These are phyloP conservation scores for Ophiosphaerella korrae DNA, from an alignment of 2,329 filamentous ascomycete species.

Conservation along the genomic window DNA sequence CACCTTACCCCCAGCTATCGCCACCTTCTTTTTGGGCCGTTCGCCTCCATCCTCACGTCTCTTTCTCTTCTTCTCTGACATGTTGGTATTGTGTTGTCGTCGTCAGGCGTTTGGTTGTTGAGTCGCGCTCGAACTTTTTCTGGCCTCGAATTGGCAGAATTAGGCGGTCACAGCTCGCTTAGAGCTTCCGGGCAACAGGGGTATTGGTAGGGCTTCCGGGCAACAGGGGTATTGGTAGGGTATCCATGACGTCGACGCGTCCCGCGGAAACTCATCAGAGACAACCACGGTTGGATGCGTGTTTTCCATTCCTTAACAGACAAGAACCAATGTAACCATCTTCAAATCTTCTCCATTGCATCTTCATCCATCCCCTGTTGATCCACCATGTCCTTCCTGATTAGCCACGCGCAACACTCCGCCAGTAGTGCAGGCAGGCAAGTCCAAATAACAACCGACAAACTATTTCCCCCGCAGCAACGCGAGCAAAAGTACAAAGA, in stretches of 20 bases:
- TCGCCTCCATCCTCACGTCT: constrained; percentile 36
- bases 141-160: constrained; percentile 6
- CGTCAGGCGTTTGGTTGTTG: constrained; percentile 2
- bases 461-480: constrained; percentile 64
- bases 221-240: constrained; percentile 2
- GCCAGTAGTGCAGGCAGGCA: constrained; percentile 27
- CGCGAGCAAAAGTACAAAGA: constrained; percentile 63
- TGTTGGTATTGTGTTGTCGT: constrained; percentile 20
- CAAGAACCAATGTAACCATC: background rate
- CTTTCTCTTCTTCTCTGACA: constrained; percentile 48
- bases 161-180: constrained; percentile 20
- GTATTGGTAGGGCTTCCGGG: background rate
- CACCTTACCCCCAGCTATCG: constrained; percentile 47
- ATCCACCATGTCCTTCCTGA: constrained; percentile 22
- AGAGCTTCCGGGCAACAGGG: constrained; percentile 1
- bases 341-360: background rate
- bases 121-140: constrained; percentile 10
- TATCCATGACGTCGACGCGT: constrained; percentile 23
- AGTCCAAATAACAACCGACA: constrained; percentile 51
- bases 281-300: background rate
- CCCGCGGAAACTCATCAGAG: constrained; percentile 9
- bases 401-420: constrained; percentile 33
- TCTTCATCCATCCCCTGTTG: background rate
- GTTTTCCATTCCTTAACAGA: background rate
- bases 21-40: constrained; percentile 52